Conservation (phyloP, 1,139 yeast genomes). For the Pichia sp. region DNA sequence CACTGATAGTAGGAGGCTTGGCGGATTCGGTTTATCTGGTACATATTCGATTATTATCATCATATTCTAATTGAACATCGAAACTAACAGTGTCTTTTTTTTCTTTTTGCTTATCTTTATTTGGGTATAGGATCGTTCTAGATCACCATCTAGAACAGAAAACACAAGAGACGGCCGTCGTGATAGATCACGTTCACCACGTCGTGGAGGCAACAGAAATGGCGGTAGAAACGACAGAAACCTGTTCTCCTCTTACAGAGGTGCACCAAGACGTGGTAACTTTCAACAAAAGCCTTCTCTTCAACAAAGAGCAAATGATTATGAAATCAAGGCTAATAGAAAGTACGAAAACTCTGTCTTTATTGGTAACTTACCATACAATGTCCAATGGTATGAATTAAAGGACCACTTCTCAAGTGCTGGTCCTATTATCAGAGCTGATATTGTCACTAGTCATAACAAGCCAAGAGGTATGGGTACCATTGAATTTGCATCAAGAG, state of each 20-base stretch:
- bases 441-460: conserved; percentile 79
- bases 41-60: no score
- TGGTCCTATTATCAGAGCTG: conserved; percentile 82
- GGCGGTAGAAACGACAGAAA: not conserved
- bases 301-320: conserved; percentile 23
- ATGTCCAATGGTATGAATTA: conserved; percentile 57
- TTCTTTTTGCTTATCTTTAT: not conserved
- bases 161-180: conserved; percentile 27
- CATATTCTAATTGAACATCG: not conserved
- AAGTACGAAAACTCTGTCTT: conserved; percentile 69
- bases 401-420: conserved; percentile 57
- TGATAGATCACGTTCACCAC: conserved; percentile 32
- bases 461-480: conserved; percentile 93
- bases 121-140: conserved; percentile 32
- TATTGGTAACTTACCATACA: conserved; percentile 72
- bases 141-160: conserved; percentile 35
- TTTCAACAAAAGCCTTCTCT: conserved; percentile 12
- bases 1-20: no score
- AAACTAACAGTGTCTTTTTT: conserved; percentile 6
- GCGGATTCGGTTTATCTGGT: not conserved
- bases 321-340: conserved; percentile 44
- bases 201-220: conserved; percentile 22
- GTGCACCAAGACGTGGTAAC: conserved; percentile 16
- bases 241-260: conserved; percentile 17
- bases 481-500: conserved; percentile 73